Evolutionary conservation across 768 basidiomycete species (phyloP).

Genomic region (Suillus alpinus): DNA sequence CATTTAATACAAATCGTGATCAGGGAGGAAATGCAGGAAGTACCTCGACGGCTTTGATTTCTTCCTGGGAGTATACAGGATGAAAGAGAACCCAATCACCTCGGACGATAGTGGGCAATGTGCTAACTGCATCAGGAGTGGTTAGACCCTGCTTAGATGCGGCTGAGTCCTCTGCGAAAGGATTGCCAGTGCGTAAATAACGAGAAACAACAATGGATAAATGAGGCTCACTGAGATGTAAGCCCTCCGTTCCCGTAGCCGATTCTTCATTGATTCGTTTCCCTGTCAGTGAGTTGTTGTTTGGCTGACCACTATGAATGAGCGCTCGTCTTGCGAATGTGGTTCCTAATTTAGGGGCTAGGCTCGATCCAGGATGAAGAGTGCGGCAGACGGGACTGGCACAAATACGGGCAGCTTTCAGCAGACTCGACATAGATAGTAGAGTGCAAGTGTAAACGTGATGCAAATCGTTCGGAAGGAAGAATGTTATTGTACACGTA

Average conservation of each 20-base stretch:
- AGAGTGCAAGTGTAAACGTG: background rate
- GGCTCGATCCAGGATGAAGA: conserved; percentile 8
- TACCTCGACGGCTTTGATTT: conserved; percentile 72
- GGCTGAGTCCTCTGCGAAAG: conserved; percentile 26
- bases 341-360: conserved; percentile 7
- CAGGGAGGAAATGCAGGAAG: conserved; percentile 10
- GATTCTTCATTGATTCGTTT: conserved; percentile 21
- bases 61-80: conserved; percentile 81
- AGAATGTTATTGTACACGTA: background rate
- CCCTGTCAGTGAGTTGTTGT: conserved; percentile 22
- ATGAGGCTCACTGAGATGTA: conserved; percentile 29
- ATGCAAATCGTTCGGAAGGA: background rate
- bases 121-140: conserved; percentile 44
- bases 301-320: conserved; percentile 25
- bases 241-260: conserved; percentile 32
- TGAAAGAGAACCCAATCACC: conserved; percentile 94
- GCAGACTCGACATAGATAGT: conserved; percentile 7
- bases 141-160: conserved; percentile 13
- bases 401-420: conserved; percentile 5
- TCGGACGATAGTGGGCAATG: conserved; percentile 51
- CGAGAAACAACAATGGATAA: background rate
- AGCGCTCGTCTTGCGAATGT: conserved; percentile 4
- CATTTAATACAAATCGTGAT: conserved; percentile 3
- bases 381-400: conserved; percentile 7
- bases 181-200: background rate